phyloP scores from a whole-genome alignment of 164 flowering plant species.

The Buxus sempervirens region DNA sequence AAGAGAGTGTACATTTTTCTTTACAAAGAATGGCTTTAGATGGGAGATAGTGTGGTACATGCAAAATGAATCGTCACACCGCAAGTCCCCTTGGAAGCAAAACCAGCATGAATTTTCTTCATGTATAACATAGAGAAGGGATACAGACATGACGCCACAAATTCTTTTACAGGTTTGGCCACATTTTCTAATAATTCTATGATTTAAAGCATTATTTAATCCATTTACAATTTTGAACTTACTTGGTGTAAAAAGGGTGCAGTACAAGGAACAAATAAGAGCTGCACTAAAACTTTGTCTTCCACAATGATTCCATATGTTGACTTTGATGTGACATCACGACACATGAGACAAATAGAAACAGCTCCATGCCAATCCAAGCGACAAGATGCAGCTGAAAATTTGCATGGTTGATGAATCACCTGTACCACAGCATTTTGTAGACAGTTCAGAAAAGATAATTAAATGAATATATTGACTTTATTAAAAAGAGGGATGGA shows the following conservation, averaged over 20 bases:
- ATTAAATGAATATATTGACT: background rate
- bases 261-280: background rate
- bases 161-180: conserved; percentile 16
- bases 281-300: conserved; percentile 8
- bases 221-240: conserved; percentile 1
- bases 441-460: background rate
- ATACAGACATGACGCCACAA: conserved; percentile 7
- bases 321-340: conserved; percentile 12
- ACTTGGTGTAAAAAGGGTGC: background rate
- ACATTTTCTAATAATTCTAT: conserved; percentile 10
- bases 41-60: background rate
- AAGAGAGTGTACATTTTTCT: conserved; percentile 55
- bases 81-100: background rate
- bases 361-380: conserved; percentile 28
- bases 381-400: conserved; percentile 16
- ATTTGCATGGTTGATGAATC: conserved; percentile 26
- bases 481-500: too few species aligned
- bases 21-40: conserved; percentile 58
- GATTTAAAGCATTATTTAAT: conserved; percentile 6
- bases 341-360: conserved; percentile 23
- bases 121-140: conserved; percentile 11
- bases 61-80: background rate
- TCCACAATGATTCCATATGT: background rate
- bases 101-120: conserved; percentile 1
- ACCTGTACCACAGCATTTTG: conserved; percentile 31